A percentile compares a stretch with the other conserved stretches of the same genome.
These are phyloP conservation scores for Leptographium galeiforme DNA, from an alignment of 2,329 filamentous ascomycete genomes.

Conservation along the genomic window DNA sequence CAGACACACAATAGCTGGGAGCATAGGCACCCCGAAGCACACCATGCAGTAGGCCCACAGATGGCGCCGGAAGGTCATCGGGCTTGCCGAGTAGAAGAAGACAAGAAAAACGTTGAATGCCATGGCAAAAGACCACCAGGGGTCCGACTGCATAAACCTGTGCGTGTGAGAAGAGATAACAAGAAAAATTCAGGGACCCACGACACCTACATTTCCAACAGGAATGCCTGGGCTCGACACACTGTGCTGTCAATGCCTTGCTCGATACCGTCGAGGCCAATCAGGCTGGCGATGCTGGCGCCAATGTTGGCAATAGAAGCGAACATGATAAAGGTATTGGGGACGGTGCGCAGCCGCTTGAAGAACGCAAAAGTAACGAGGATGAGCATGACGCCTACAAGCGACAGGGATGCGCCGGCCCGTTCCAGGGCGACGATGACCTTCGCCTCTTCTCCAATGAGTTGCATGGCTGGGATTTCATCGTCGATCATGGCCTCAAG, in stretches of 20 bases:
- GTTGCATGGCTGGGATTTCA: conserved; percentile 8
- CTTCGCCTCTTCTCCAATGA: conserved; percentile 23
- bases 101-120: conserved; percentile 67
- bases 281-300: conserved; percentile 53
- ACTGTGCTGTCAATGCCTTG: conserved; percentile 39
- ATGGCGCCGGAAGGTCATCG: conserved; percentile 57
- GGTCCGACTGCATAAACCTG: conserved; percentile 67
- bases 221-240: conserved; percentile 47
- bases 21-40: conserved; percentile 59
- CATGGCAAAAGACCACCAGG: conserved; percentile 71
- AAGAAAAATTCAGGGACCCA: conserved; percentile 13
- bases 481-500: conserved; percentile 3
- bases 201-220: conserved; percentile 54
- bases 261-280: conserved; percentile 51
- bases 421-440: conserved; percentile 36
- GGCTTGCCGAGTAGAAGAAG: conserved; percentile 45
- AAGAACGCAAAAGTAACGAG: conserved; percentile 37
- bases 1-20: conserved; percentile 53
- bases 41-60: conserved; percentile 56
- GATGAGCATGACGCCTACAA: conserved; percentile 36
- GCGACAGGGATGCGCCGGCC: conserved; percentile 37
- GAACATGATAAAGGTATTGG: conserved; percentile 49
- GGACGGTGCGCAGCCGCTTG: conserved; percentile 41
- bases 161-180: conserved; percentile 15
- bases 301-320: conserved; percentile 47